These are phyloP conservation scores for Russula brevipes DNA, from an alignment of 768 basidiomycete genomes.

Conservation along the genomic window DNA sequence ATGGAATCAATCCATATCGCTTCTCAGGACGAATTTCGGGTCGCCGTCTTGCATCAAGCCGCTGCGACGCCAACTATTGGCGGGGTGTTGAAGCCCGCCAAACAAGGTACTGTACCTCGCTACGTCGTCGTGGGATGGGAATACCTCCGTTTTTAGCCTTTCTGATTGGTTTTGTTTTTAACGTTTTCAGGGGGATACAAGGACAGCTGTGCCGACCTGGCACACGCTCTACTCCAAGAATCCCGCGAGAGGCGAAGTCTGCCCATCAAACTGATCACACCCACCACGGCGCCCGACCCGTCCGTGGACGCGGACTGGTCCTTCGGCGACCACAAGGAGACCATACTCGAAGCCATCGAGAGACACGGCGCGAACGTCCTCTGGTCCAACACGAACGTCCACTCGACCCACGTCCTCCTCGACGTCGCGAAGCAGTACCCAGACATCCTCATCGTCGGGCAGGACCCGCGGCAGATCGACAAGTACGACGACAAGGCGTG, in stretches of 20 bases:
- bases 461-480: constrained; percentile 6
- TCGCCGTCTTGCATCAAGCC: constrained; percentile 3
- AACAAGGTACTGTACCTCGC: background rate
- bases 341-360: constrained; percentile 7
- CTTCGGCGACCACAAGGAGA: constrained; percentile 8
- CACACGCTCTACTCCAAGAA: background rate
- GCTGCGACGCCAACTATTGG: background rate
- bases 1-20: background rate
- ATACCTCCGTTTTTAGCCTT: too few species aligned
- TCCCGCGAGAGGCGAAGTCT: background rate
- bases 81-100: background rate
- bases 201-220: constrained; percentile 3
- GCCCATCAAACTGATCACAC: background rate
- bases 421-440: background rate
- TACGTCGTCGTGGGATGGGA: background rate
- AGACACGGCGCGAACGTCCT: background rate
- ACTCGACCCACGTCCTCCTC: constrained; percentile 3
- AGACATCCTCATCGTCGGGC: constrained; percentile 2
- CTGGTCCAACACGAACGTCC: constrained; percentile 2
- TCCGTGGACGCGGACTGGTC: constrained; percentile 5
- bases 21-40: background rate
- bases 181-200: constrained; percentile 2
- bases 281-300: background rate
- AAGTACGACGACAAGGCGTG: constrained; percentile 3
- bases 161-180: background rate